Base-by-base conservation (phyloP, 805 yeast genomes). In the Starmerella floris region DNA sequence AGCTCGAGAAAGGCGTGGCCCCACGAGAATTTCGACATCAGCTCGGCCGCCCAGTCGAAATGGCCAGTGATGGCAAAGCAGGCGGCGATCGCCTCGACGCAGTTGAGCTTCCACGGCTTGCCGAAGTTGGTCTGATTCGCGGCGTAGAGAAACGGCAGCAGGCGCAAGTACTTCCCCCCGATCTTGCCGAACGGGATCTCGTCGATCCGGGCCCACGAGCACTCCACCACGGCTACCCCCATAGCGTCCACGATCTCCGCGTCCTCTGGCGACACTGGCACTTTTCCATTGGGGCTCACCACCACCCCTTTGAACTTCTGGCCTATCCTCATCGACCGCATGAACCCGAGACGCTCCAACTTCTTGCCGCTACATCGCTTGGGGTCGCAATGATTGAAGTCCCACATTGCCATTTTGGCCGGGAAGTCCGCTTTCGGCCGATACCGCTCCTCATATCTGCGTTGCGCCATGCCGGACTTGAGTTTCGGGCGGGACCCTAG, bases 91-190 rank as follows among this genome's bases (percentile, higher is more conserved):
- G 98, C 98, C 59, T 91, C 98, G 5, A 84, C 98, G 61, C 98
- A 91, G 62, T 91, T 91, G 44, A 91, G 65, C 54, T 77, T 73
- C 97, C 96, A 87, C 0, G 98, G 96, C 54, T 80, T 72, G 4
- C 98, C 98, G 55, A 91, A 91, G 61, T 91, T 91, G 6, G 93
- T 97, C 25, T 95, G 94, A 58, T 91, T 91, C 0, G 97, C 95
- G 4, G 97, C 97, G 9, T 91, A 85, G 37, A 91, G 65, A 54
- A 88, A 91, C 0, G 98, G 98, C 44, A 91, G 50, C 3, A 91
- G 65, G 37, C 98, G 67, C 57, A 88, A 95, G 54, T 83, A 70
- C 47, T 74, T 76, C 4, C 97, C 97, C 3, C 97, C 97, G 45
- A 91, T 85, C 56, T 82, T 83, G 46, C 70, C 66, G 62, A 91